Percentiles rank a stretch among this genome's conserved stretches.
phyloP scores from a whole-genome alignment of 768 basidiomycete genomes.

The Leccinellum luteum region DNA sequence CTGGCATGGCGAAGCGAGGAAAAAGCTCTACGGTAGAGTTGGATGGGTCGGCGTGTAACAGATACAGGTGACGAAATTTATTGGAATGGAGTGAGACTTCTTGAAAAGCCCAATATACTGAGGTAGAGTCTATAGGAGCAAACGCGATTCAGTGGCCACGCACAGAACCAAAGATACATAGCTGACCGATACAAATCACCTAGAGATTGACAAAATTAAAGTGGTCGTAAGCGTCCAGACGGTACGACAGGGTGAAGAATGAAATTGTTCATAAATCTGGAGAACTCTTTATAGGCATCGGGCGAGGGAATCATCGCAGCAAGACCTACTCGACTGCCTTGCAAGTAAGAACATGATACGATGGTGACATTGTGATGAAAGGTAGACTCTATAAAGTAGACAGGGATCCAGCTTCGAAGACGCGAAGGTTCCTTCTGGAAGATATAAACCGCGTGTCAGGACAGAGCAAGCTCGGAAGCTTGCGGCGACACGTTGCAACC shows the following conservation, averaged over 20 bases:
- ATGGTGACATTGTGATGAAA: constrained; percentile 21
- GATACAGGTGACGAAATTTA: background rate
- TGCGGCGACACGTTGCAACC: constrained; percentile 24
- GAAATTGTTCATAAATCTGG: background rate
- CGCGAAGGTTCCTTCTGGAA: background rate
- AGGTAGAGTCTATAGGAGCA: background rate
- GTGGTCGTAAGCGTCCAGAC: constrained; percentile 12
- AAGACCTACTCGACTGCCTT: background rate
- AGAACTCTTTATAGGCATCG: constrained; percentile 17
- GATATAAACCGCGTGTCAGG: constrained; percentile 14
- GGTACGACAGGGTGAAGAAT: constrained; percentile 2
- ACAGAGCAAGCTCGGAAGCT: constrained; percentile 26
- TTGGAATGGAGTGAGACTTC: background rate
- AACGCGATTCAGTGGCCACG: background rate
- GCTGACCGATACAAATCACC: constrained; percentile 10
- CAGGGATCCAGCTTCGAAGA: constrained; percentile 8
- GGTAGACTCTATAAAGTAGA: constrained; percentile 16
- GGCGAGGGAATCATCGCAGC: background rate
- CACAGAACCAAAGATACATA: background rate
- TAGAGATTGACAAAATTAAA: constrained; percentile 1
- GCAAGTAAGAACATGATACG: constrained; percentile 6
- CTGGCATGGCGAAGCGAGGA: constrained; percentile 2
- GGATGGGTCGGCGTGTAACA: background rate
- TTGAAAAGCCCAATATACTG: background rate
- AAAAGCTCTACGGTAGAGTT: background rate